A percentile compares a stretch with the other conserved stretches of the same genome.
These are phyloP conservation scores for Xylaria hypoxylon DNA, from an alignment of 2,329 filamentous ascomycete species.

Conservation along the genomic window DNA sequence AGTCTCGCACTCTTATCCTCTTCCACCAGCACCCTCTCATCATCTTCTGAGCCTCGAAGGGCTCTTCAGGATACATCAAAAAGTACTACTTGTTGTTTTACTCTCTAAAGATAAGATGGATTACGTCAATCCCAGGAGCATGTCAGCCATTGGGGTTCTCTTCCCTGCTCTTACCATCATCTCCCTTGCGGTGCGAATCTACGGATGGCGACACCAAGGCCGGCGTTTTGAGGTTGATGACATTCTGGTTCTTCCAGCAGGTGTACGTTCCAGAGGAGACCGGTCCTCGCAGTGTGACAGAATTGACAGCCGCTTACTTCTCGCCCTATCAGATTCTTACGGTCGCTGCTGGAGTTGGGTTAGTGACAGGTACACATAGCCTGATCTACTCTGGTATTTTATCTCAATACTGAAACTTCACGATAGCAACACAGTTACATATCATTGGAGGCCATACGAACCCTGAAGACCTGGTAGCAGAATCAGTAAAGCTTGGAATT, in stretches of 20 bases:
- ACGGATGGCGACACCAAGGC: neutral
- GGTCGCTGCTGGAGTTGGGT: neutral
- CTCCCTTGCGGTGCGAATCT: neutral
- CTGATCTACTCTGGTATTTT: neutral
- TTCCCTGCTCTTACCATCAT: neutral
- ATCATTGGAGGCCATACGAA: slow-evolving; percentile 9
- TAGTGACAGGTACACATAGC: neutral
- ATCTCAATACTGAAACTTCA: too few relatives aligned
- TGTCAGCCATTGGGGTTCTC: neutral
- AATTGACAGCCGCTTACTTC: neutral
- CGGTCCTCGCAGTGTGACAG: neutral
- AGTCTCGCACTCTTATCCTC: too few relatives aligned
- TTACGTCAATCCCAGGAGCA: neutral
- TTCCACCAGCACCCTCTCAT: too few relatives aligned
- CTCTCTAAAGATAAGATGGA: neutral
- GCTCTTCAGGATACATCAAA: too few relatives aligned
- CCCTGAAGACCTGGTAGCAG: too few relatives aligned
- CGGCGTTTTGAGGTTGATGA: neutral
- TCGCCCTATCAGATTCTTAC: neutral
- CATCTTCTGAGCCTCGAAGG: too few relatives aligned
- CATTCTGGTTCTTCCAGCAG: slow-evolving; percentile 4
- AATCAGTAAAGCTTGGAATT: too few relatives aligned
- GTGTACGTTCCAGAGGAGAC: neutral
- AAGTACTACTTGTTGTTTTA: too few relatives aligned
- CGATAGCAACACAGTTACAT: slow-evolving; percentile 3